Conservation (phyloP, 768 basidiomycete species). For the Cyclocybe aegerita region DNA sequence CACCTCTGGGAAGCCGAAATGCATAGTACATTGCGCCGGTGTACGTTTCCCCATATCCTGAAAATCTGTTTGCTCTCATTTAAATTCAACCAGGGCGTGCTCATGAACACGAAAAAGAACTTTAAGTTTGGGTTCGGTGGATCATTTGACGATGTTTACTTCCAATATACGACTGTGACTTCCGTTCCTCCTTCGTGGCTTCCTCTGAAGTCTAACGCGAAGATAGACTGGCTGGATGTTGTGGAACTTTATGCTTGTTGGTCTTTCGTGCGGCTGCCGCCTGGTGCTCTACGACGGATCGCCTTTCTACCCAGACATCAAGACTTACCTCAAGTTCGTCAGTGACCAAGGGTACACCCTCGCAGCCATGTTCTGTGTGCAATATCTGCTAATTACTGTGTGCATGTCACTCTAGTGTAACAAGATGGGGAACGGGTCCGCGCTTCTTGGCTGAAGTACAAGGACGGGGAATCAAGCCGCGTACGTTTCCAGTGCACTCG, state of each 20-base stretch:
- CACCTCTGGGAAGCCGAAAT: slow-evolving; percentile 84
- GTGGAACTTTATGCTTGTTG: slow-evolving; percentile 68
- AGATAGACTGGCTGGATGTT: slow-evolving; percentile 78
- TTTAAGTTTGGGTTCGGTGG: slow-evolving; percentile 41
- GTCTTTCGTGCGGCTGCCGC: slow-evolving; percentile 52
- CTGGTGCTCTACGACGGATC: slow-evolving; percentile 68
- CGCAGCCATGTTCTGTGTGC: slow-evolving; percentile 8
- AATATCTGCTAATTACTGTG: neutral
- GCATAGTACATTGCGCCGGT: slow-evolving; percentile 77
- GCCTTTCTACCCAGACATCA: slow-evolving; percentile 60
- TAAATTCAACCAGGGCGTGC: slow-evolving; percentile 52
- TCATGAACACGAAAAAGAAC: slow-evolving; percentile 73
- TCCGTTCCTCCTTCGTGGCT: neutral
- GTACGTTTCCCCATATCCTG: slow-evolving; percentile 35
- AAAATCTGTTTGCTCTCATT: neutral
- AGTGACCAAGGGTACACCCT: slow-evolving; percentile 49
- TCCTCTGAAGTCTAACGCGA: neutral
- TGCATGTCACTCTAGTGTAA: slow-evolving; percentile 24
- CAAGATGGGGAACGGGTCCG: slow-evolving; percentile 51
- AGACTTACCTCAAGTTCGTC: slow-evolving; percentile 54
- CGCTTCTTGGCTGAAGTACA: slow-evolving; percentile 66
- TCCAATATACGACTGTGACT: slow-evolving; percentile 70
- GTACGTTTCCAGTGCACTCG: slow-evolving; percentile 26
- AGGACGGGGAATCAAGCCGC: slow-evolving; percentile 50
- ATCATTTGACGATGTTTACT: slow-evolving; percentile 53